Base-by-base conservation (phyloP, 768 basidiomycete species). In the Hericium coralloides region DNA sequence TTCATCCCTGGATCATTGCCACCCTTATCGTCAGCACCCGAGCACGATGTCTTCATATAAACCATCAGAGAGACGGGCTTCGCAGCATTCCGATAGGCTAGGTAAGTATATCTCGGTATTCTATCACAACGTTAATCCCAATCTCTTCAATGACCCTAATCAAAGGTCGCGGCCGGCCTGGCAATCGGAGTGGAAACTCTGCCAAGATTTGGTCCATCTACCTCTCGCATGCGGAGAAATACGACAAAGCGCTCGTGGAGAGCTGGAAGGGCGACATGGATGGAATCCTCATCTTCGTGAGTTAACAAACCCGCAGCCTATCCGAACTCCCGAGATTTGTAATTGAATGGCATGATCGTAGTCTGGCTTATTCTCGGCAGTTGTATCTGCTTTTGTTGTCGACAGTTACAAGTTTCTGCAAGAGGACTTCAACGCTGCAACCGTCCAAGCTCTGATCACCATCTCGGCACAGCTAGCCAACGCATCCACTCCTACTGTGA, bases 361-460 rank as follows among this genome's bases (percentile, higher is more conserved):
- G 55, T 52, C 53, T n/a, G 59, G 59, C 47, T 48, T 56, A 18
- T 60, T 60, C 39, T 57, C 59, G 8, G 52, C 55, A 2, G 39
- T 39, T 23, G 55, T 56, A 15, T 43, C 59, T 10, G 55, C 47
- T 14, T 59, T 56, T 52, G 52, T 53, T 43, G 38, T 56, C 26
- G 54, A 55, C 15, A 45, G 51, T 38, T 59, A 56, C 45, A 56
- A 56, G 47, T 36, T 4, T 25, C 47, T 50, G 26, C 37, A 15
- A 23, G 50, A 47, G 12, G 55, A 53, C 20, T n/a, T 23, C 38
- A 38, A 45, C 4, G 38, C 22, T 22, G 25, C 43, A 9, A 49
- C 52, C 2, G 55, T 39, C 36, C 12, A 25, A 10, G 26, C 53
- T 20, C 59, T 57, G 18, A 17, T n/a, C n/a, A 45, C 43, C 7